Conservation (phyloP, 306 rosid genomes). For the Phaseolus lunatus region DNA sequence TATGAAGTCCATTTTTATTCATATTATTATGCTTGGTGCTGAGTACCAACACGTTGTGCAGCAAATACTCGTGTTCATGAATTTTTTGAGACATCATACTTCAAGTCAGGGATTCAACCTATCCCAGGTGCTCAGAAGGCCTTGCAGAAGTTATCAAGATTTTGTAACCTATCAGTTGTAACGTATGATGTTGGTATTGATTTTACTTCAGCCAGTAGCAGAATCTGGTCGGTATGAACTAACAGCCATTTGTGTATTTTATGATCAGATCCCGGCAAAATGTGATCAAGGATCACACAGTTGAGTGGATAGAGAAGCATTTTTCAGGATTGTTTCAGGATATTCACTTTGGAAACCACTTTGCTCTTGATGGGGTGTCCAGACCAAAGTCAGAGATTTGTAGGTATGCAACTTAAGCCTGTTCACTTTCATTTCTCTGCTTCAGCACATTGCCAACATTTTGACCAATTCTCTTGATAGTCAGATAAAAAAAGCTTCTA, state of each 20-base stretch:
- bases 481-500: neutral
- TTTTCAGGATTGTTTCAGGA: constrained; percentile 81
- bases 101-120: constrained; percentile 86
- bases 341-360: constrained; percentile 95
- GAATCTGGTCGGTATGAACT: constrained; percentile 34
- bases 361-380: constrained; percentile 80
- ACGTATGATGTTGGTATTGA: constrained; percentile 65
- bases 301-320: constrained; percentile 81
- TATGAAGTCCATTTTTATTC: neutral
- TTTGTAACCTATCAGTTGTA: constrained; percentile 81
- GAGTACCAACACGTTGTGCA: constrained; percentile 44
- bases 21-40: neutral
- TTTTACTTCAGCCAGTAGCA: constrained; percentile 31
- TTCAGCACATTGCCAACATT: neutral
- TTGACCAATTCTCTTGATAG: neutral
- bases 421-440: constrained; percentile 6
- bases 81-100: constrained; percentile 86
- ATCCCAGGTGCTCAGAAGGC: constrained; percentile 79
- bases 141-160: constrained; percentile 72
- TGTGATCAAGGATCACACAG: constrained; percentile 84
- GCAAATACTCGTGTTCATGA: constrained; percentile 83
- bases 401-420: constrained; percentile 56
- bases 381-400: constrained; percentile 89
- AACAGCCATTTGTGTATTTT: constrained; percentile 32
- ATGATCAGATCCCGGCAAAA: constrained; percentile 82